Evolutionary conservation across 768 basidiomycete species (phyloP).

Genomic region (Termitomyces sp.): DNA sequence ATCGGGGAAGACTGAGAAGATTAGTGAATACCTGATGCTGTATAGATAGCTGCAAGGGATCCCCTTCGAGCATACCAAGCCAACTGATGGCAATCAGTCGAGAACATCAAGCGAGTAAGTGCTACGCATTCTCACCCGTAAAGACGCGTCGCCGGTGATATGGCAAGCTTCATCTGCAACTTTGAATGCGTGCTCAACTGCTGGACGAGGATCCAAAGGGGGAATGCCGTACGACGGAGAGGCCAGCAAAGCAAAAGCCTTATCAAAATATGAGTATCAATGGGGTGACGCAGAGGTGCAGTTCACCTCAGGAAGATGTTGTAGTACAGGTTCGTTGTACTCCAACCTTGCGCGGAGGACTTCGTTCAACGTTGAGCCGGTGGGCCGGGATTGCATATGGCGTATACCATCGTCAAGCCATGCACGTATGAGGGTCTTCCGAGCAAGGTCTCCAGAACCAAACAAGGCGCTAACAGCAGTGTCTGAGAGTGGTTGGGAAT

Average conservation of each 20-base stretch:
- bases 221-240: constrained; percentile 44
- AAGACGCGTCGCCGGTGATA: constrained; percentile 44
- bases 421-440: constrained; percentile 58
- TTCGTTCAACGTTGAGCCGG: constrained; percentile 35
- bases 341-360: constrained; percentile 52
- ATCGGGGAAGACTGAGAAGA: not conserved
- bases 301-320: constrained; percentile 62
- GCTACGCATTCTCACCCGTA: constrained; percentile 42
- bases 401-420: constrained; percentile 67
- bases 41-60: constrained; percentile 62
- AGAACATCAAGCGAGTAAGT: not conserved
- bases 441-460: constrained; percentile 62
- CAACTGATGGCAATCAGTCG: constrained; percentile 34
- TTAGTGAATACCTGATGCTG: constrained; percentile 50
- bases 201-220: constrained; percentile 56
- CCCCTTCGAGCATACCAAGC: constrained; percentile 71
- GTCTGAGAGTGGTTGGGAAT: constrained; percentile 61
- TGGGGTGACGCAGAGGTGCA: not conserved
- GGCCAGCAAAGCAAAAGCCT: constrained; percentile 73
- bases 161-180: constrained; percentile 73
- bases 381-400: constrained; percentile 36
- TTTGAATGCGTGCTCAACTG: constrained; percentile 50
- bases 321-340: constrained; percentile 64
- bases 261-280: not conserved
- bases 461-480: constrained; percentile 69